These are phyloP conservation scores for Fusarium continuum DNA, from an alignment of 2,329 filamentous ascomycete genomes.

Conservation along the genomic window DNA sequence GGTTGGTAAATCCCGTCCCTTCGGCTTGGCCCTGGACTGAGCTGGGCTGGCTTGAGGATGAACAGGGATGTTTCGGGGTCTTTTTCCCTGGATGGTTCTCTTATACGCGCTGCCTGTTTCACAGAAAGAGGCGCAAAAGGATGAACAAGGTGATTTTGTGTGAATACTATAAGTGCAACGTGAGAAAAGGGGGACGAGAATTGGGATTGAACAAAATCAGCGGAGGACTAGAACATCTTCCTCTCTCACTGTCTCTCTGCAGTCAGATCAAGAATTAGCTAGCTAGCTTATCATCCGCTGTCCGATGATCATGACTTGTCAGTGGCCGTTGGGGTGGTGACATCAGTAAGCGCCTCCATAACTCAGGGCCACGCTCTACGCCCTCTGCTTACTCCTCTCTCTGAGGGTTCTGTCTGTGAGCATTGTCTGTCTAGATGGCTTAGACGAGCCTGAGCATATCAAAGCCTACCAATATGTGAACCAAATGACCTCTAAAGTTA, in stretches of 20 bases:
- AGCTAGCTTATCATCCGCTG: not conserved
- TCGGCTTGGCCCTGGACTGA: constrained; percentile 35
- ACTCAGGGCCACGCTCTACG: constrained; percentile 4
- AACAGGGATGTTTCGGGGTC: constrained; percentile 33
- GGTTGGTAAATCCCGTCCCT: constrained; percentile 24
- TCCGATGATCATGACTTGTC: constrained; percentile 21
- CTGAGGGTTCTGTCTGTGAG: not conserved
- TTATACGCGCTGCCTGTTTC: constrained; percentile 28
- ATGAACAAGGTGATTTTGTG: not conserved
- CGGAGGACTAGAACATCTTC: not conserved
- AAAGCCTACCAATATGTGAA: not conserved
- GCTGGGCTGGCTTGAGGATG: constrained; percentile 28
- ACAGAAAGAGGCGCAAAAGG: constrained; percentile 1
- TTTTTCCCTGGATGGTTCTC: not conserved
- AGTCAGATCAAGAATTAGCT: constrained; percentile 31
- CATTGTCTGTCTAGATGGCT: not conserved
- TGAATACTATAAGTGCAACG: not conserved
- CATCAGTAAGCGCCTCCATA: constrained; percentile 31
- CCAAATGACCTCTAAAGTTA: constrained; percentile 2
- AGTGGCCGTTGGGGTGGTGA: constrained; percentile 27
- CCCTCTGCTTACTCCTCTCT: constrained; percentile 26
- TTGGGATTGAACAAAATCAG: constrained; percentile 2
- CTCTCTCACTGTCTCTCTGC: not conserved
- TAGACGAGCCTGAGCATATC: not conserved
- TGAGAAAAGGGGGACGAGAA: not conserved